Evolutionary conservation across 768 basidiomycete genomes (phyloP), one percentile per base, ranked within the genome.

Genomic region (Cantharellus cinnabarinus): DNA sequence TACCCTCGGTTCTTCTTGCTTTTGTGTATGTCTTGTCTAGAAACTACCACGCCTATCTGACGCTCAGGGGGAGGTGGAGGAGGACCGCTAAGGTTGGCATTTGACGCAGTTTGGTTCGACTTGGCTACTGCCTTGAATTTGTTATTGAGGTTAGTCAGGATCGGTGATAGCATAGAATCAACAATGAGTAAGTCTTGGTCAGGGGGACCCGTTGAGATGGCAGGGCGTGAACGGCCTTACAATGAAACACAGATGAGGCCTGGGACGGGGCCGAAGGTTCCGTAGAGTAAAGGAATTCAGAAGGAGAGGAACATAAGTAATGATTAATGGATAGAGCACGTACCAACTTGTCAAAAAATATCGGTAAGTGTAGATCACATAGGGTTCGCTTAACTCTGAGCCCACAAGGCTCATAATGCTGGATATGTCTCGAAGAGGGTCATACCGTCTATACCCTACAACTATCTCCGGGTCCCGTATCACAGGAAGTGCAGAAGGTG

Each of bases 291-390:
- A 29, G 52, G 57, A 29, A 29, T 29, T 29, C 20, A 29, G 20
- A 29, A 29, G 20, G 20, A 29, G 20, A 29, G 20, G 20, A 41
- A 40, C 44, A 48, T 29, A 29, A 10, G 44, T 58, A 42, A 42
- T 42, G 10, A 44, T 34, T 15, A 37, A 14, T 39, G n/a, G 56
- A 51, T 35, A 58, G 35, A 14, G 34, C 10, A 63, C 89, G 65
- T 59, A 95, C 95, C 95, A 99, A 65, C 91, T 86, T 68, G 90
- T 81, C 4, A 99, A 77, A 69, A 99, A 99, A 69, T 99, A 97
- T 2, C 93, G 83, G 65, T 91, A 97, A 0, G 93, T 97, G 71
- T 94, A 97, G 50, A 89, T 81, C 58, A 94, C 89, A 71, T 90
- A 98, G 50, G 94, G 94, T 70, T 97, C 93, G 64, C 85, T 89